A percentile compares a stretch with the other conserved stretches of the same genome.
Evolutionary conservation across 202 grass and related monocot genomes (phyloP).

Genomic region (Carex arenaria): DNA sequence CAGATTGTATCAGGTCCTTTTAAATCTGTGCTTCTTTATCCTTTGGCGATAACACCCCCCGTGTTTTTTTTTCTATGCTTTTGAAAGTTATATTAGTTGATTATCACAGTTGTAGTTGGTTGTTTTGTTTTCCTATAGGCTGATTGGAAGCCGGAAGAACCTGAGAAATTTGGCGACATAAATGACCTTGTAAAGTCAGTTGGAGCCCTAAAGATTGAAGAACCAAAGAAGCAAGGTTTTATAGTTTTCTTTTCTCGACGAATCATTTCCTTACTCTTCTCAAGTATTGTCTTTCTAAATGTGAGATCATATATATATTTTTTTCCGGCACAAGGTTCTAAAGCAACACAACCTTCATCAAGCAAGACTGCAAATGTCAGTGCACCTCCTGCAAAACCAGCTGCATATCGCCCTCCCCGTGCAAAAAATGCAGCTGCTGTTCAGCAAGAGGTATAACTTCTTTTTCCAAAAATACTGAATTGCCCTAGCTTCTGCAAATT

Average conservation of each 20-base stretch:
- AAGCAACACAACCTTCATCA: conserved; percentile 52
- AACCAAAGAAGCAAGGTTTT: conserved; percentile 73
- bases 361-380: conserved; percentile 42
- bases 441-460: conserved; percentile 66
- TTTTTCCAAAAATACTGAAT: not conserved
- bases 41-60: not conserved
- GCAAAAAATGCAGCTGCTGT: conserved; percentile 60
- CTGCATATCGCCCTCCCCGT: conserved; percentile 80
- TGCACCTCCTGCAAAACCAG: conserved; percentile 37
- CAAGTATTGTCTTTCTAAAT: conserved; percentile 33
- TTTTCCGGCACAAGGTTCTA: conserved; percentile 55
- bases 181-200: conserved; percentile 59
- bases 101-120: too few species aligned
- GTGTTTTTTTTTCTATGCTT: not conserved
- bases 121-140: conserved; percentile 29
- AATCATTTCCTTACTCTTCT: conserved; percentile 11
- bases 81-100: not conserved
- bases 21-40: not conserved
- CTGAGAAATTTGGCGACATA: conserved; percentile 83
- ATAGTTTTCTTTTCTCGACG: conserved; percentile 26
- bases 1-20: conserved; percentile 79
- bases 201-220: conserved; percentile 65
- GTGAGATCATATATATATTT: conserved; percentile 15
- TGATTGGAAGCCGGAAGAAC: conserved; percentile 83
- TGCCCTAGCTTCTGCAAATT: not conserved